These are phyloP conservation scores for Acanthamoeba lenticulata DNA, from an alignment of 208 protist species.

Conservation along the genomic window DNA sequence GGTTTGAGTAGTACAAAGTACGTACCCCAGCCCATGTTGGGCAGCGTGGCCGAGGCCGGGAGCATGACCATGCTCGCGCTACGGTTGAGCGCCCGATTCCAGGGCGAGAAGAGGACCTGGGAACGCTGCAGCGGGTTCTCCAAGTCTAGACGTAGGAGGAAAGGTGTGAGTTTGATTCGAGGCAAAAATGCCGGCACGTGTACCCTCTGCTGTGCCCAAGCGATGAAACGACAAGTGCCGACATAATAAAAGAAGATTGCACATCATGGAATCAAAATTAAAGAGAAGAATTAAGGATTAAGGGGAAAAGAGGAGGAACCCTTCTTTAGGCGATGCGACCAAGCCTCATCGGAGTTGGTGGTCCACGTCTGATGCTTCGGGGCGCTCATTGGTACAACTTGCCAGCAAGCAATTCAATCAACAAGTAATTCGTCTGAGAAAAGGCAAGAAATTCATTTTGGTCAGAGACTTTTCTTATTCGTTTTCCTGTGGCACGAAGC, in stretches of 20 bases:
- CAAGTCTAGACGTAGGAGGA: neutral
- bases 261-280: neutral
- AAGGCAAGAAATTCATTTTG: too few species aligned
- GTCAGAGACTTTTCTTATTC: too few species aligned
- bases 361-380: neutral
- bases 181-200: neutral
- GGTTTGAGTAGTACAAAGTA: too few species aligned
- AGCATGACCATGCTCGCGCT: neutral
- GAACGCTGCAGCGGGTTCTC: conserved; percentile 15
- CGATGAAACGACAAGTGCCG: too few species aligned
- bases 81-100: conserved; percentile 37
- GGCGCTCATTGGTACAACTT: too few species aligned
- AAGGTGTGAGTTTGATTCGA: neutral
- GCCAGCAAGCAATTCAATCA: too few species aligned
- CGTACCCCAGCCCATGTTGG: conserved; percentile 54
- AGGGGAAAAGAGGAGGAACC: neutral
- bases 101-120: conserved; percentile 33
- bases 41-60: neutral
- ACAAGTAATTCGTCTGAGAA: too few species aligned
- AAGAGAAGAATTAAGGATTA: neutral
- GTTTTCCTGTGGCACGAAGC: too few species aligned
- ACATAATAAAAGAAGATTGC: neutral
- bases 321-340: neutral
- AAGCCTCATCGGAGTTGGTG: neutral
- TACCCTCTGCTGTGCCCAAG: neutral